Base-by-base conservation (phyloP, 305 asterid species). In the Fraxinus greggii region DNA sequence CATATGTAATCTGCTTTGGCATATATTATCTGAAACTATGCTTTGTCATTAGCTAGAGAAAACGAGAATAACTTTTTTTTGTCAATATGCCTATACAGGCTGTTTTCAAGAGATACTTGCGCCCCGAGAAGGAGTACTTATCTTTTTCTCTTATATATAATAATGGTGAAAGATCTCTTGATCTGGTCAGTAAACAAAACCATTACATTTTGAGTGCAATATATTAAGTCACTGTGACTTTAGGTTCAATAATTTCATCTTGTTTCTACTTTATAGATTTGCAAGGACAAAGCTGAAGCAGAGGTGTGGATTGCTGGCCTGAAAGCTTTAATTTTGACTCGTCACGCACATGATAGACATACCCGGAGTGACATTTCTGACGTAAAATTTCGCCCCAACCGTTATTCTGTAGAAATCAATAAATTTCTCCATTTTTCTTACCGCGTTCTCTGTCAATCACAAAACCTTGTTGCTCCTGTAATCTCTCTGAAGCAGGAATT, bases 81-180 rank as follows among this genome's bases (percentile, higher is more conserved):
- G 67, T 63, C 69, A 1, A 51, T 77, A 70, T 85, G 78, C 76
- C 79, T 84, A 70, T 81, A 48, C 88, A 89, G 92, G 73, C 35
- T 65, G 73, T 95, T 48, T 95, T 95, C 85, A 90, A 78, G 89
- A 90, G 99, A 93, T 95, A 72, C 87, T 89, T 88, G 88, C 93
- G 97, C 72, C 98, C 98, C 17, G 99, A 95, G 83, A 95, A 95
- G 92, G 99, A 95, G 84, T 94, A 92, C 90, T 87, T 95, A 80
- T 95, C 99, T 13, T 95, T 95, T 85, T 95, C 99, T 7, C 92
- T 95, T 77, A 87, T 95, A 85, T 92, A 94, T 84, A 90, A 91
- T 80, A 91, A 91, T 84, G 98, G 97, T 1, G 98, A 95, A 32
- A 89, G 99, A 89, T 94, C 98, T 38, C 95, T 95, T 24, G 99